These are phyloP conservation scores for Phytophthora kernoviae DNA, from an alignment of 352 stramenopile genomes.

Conservation along the genomic window DNA sequence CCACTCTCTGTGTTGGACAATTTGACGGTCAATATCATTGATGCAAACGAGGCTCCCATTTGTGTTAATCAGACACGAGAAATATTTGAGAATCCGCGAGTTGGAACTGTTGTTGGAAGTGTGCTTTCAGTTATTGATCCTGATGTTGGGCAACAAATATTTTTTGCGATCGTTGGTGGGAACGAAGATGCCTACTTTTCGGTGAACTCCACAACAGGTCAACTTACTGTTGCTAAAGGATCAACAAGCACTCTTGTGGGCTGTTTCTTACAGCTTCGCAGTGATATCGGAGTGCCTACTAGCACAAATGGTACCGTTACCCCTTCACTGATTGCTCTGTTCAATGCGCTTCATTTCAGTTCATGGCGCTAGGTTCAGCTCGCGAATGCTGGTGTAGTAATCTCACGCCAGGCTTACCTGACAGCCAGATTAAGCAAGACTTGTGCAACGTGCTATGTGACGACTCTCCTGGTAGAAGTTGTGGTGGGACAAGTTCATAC, in stretches of 20 bases:
- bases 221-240: slow-evolving; percentile 19
- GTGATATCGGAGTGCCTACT: not conserved
- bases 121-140: slow-evolving; percentile 11
- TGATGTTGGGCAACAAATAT: slow-evolving; percentile 23
- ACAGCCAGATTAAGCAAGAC: slow-evolving; percentile 8
- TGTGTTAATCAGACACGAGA: slow-evolving; percentile 19
- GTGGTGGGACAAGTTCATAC: slow-evolving; percentile 24
- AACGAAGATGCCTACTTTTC: slow-evolving; percentile 22
- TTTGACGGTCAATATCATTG: slow-evolving; percentile 16
- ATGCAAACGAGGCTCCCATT: slow-evolving; percentile 35
- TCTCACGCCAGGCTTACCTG: slow-evolving; percentile 5
- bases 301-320: not conserved
- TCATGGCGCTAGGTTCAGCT: slow-evolving; percentile 26
- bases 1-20: slow-evolving; percentile 12
- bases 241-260: slow-evolving; percentile 9
- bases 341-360: slow-evolving; percentile 21
- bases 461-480: slow-evolving; percentile 18
- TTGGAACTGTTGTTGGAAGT: slow-evolving; percentile 19
- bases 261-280: slow-evolving; percentile 27
- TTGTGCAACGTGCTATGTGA: slow-evolving; percentile 16
- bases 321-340: slow-evolving; percentile 23
- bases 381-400: slow-evolving; percentile 32
- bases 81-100: slow-evolving; percentile 27
- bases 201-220: slow-evolving; percentile 19
- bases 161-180: slow-evolving; percentile 21